A percentile compares a stretch with the other conserved stretches of the same genome.
Evolutionary conservation across 1,284 basidiomycete genomes (phyloP).

Genomic region (Puccinia hordei): DNA sequence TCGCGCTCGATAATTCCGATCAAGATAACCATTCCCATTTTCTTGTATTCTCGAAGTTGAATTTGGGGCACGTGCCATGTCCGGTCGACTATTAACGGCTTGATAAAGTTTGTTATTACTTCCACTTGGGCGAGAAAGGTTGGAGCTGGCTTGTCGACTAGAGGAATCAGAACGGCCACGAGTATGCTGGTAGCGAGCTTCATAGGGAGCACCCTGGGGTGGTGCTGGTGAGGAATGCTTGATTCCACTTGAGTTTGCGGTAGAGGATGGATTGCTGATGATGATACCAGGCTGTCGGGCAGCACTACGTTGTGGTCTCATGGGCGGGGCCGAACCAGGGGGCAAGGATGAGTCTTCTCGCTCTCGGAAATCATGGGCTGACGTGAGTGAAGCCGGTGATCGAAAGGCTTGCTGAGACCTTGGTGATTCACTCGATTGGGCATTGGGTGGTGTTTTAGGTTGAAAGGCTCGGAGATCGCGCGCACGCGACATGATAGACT

Average conservation of each 20-base stretch:
- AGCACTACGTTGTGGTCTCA: constrained; percentile 44
- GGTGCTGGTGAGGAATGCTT: not conserved
- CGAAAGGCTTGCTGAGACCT: constrained; percentile 5
- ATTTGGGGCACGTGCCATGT: not conserved
- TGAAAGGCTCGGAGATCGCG: constrained; percentile 35
- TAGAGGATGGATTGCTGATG: constrained; percentile 32
- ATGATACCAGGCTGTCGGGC: constrained; percentile 50
- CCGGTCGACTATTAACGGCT: constrained; percentile 30
- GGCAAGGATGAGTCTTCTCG: constrained; percentile 7
- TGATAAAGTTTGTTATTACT: constrained; percentile 45
- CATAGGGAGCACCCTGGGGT: not conserved
- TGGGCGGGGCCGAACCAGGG: constrained; percentile 18
- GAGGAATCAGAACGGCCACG: constrained; percentile 34
- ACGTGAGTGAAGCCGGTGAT: not conserved
- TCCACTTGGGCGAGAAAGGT: constrained; percentile 5
- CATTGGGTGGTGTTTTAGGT: constrained; percentile 10
- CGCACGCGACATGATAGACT: constrained; percentile 38
- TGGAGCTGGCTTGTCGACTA: not conserved
- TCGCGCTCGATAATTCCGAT: constrained; percentile 42
- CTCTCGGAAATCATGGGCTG: constrained; percentile 3
- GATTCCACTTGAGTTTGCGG: not conserved
- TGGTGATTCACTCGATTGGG: not conserved
- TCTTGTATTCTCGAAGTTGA: constrained; percentile 1
- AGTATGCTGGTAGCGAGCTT: constrained; percentile 7
- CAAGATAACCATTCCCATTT: constrained; percentile 38